Evolutionary conservation across 2,329 filamentous ascomycete genomes (phyloP), one percentile per base, ranked within the genome.

Genomic region (Ilyonectria mors-panacis): DNA sequence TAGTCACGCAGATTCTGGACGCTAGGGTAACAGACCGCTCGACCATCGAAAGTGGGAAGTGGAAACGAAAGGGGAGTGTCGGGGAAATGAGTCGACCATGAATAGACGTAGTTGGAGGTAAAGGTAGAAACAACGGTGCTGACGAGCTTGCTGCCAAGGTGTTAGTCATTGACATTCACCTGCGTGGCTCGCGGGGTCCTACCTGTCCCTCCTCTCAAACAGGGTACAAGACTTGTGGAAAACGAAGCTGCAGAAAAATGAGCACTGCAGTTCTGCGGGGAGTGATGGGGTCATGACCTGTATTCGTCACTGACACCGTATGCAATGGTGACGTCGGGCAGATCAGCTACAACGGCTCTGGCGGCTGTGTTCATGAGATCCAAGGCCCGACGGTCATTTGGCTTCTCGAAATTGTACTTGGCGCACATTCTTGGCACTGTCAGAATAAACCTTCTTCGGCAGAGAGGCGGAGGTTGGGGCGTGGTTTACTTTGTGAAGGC

Each of bases 291-390:
- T 0, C 19, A 53, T 53, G 59, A 92, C 89, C 91, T 96, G 80
- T 92, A 98, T 79, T 99, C 96, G 78, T 99, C 96, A 80, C 94
- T 98, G 72, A 97, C 91, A 1, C 96, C 96, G 75, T 98, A 99
- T 0, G 92, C 95, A 68, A 98, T 88, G 7, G 91, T 90, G 70
- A 98, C 90, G 75, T 98, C 95, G 4, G 94, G 91, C 26, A 98
- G 83, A 57, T 97, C 93, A 69, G 88, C 88, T 82, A 98, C 89
- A 53, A 98, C 94, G 6, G 92, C 92, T 66, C 90, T 88, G n/a
- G 96, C 96, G 2, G 94, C 94, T 1, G 90, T 90, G 77, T 99
- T 99, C 95, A 99, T 98, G 72, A 99, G 90, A 79, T 97, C 89
- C 13, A 98, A 84, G 0, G 95, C 96, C 70, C 93, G 88, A 45